These are phyloP conservation scores for Syzygium aqueum DNA, from an alignment of 345 rosid species.

Conservation along the genomic window DNA sequence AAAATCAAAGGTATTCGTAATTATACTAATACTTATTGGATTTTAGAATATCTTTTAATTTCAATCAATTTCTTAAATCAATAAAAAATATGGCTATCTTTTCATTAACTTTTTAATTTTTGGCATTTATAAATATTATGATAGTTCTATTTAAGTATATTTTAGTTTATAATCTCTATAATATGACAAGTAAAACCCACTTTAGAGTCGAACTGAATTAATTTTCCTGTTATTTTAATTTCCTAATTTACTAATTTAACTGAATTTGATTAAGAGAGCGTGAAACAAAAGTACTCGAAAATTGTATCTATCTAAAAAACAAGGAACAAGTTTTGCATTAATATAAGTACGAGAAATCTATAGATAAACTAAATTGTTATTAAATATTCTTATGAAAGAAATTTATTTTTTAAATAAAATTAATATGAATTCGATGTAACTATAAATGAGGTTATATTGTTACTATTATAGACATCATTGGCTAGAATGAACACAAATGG, in stretches of 20 bases:
- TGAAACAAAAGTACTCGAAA: background rate
- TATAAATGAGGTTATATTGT: background rate
- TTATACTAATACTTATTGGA: background rate
- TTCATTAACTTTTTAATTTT: background rate
- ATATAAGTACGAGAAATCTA: background rate
- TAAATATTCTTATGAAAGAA: background rate
- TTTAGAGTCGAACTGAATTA: background rate
- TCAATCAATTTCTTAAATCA: background rate
- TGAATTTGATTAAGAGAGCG: background rate
- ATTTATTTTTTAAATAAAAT: background rate
- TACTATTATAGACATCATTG: background rate
- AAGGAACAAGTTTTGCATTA: background rate
- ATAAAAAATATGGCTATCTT: background rate
- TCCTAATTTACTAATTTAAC: background rate
- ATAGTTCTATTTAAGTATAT: background rate
- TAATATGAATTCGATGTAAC: background rate
- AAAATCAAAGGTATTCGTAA: background rate
- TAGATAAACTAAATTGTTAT: background rate
- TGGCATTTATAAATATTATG: background rate
- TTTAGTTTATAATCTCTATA: background rate
- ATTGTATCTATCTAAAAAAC: background rate
- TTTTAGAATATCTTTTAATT: background rate
- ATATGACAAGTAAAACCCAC: background rate
- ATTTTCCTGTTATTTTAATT: background rate
- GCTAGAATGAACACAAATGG: background rate